These are phyloP conservation scores for Gymnopus androsaceus DNA, from an alignment of 1,284 basidiomycete species.

Conservation along the genomic window DNA sequence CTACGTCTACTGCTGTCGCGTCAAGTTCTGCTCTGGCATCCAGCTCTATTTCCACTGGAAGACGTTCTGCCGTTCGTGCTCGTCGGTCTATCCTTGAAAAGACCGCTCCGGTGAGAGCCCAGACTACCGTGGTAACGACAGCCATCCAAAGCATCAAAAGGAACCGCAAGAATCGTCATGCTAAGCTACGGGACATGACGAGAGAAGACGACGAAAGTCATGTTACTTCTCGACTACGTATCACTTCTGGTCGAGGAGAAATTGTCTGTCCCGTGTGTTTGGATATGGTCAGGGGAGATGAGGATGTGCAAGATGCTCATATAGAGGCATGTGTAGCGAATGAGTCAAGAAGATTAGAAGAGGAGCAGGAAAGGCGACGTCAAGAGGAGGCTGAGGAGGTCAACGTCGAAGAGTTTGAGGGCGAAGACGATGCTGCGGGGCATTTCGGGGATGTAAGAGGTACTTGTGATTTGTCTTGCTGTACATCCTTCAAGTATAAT, in stretches of 20 bases:
- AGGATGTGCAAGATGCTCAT: conserved; percentile 73
- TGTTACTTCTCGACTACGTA: conserved; percentile 22
- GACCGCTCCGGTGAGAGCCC: conserved; percentile 57
- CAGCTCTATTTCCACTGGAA: background rate
- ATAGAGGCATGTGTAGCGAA: conserved; percentile 73
- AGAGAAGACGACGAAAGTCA: conserved; percentile 56
- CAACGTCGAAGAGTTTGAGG: conserved; percentile 33
- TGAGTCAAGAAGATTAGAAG: conserved; percentile 46
- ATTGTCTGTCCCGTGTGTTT: conserved; percentile 70
- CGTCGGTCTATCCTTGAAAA: conserved; percentile 50
- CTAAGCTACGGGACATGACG: conserved; percentile 63
- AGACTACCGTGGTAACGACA: conserved; percentile 46
- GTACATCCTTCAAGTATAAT: background rate
- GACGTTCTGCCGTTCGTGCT: conserved; percentile 21
- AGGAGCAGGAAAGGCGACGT: conserved; percentile 38
- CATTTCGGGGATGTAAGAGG: conserved; percentile 47
- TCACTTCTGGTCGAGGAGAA: conserved; percentile 30
- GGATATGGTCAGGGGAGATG: conserved; percentile 56
- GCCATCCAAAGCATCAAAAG: conserved; percentile 59
- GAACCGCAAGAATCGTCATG: conserved; percentile 63
- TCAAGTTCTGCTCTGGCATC: conserved; percentile 36
- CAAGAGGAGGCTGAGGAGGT: conserved; percentile 37
- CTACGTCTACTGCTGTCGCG: background rate
- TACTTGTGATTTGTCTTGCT: conserved; percentile 22
- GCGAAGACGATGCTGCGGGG: conserved; percentile 37